Conservation (phyloP, 768 basidiomycete genomes). For the Kwoniella sp. region DNA sequence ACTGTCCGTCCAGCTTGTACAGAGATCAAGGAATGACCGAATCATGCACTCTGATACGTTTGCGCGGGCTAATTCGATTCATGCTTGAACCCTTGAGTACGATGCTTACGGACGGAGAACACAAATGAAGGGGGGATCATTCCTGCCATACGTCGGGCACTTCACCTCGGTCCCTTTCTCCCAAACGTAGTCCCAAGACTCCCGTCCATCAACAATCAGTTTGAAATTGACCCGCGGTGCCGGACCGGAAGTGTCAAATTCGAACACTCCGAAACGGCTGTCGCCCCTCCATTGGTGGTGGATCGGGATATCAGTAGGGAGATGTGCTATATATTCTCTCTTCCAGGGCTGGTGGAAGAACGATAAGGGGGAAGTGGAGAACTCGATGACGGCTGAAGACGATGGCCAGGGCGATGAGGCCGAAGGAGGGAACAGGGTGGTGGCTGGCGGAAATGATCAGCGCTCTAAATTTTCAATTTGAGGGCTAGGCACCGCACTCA, state of each 20-base stretch:
- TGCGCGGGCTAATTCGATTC: too few relatives aligned
- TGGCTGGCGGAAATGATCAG: slow-evolving; percentile 3
- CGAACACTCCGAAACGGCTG: slow-evolving; percentile 14
- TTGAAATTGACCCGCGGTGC: slow-evolving; percentile 2
- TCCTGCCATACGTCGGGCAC: not conserved
- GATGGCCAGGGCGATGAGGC: not conserved
- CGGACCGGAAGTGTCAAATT: slow-evolving; percentile 8
- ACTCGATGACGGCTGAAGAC: slow-evolving; percentile 11
- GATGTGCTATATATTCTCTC: slow-evolving; percentile 5
- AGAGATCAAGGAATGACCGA: too few relatives aligned
- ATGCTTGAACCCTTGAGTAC: too few relatives aligned
- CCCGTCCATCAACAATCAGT: slow-evolving; percentile 5
- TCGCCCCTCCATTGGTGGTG: slow-evolving; percentile 14
- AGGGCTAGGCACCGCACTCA: too few relatives aligned
- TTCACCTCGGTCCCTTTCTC: not conserved
- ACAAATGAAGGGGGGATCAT: too few relatives aligned
- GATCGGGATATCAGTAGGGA: slow-evolving; percentile 9
- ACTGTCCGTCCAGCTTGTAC: too few relatives aligned
- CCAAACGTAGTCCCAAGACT: slow-evolving; percentile 7
- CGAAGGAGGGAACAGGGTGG: slow-evolving; percentile 3
- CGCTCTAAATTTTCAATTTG: not conserved
- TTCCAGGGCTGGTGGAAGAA: slow-evolving; percentile 14
- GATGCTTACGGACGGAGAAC: too few relatives aligned
- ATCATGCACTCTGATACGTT: too few relatives aligned
- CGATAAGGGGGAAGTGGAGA: slow-evolving; percentile 11